Base-by-base conservation (phyloP, 2,329 filamentous ascomycete species). In the Epichloe festucae region DNA sequence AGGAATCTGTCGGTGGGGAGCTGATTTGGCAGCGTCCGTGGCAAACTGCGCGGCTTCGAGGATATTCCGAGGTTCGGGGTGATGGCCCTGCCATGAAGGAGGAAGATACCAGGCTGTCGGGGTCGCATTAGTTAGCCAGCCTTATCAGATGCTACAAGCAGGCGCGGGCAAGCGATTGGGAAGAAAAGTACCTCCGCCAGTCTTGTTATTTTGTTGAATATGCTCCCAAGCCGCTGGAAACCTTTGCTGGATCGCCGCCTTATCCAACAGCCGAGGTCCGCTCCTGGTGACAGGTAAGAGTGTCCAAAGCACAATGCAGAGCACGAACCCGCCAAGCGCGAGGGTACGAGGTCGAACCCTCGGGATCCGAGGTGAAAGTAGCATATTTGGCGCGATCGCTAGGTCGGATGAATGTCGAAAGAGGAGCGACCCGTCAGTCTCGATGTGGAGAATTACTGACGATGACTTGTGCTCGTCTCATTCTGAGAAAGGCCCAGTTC, bases 21-120 rank as follows among this genome's bases (percentile, higher is more conserved):
- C 42, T 7, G 46, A 35, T 7, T 42, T 31, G n/a, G 59, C 57
- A 19, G 56, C 55, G 17, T 53, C 42, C 42, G 56, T 56, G 17
- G 56, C 58, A 5, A 60, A 48, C 4, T 46, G 45, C 5, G 53
- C 59, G 4, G 58, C 59, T 34, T 61, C 57, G 23, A 60, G 19
- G 21, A 61, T 61, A 34, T 52, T 55, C 41, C 50, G 36, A 3
- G 58, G 58, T 21, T 52, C 50, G 12, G 52, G 39, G 38, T 53
- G 42, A 8, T 53, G 34, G 34, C 46, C 51, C 14, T 56, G 39
- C 59, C 59, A 61, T 27, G 52, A 52, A 0, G 57, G 53, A 2
- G 59, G 58, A 19, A 61, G 55, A 42, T 54, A 58, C 59, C 59
- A 61, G 5, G 59, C 59, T 61, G 34, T 27, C 15, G 2, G 19